Evolutionary conservation across 139 green algal species (phyloP).

Genomic region (Deuterostichococcus epilithicus): DNA sequence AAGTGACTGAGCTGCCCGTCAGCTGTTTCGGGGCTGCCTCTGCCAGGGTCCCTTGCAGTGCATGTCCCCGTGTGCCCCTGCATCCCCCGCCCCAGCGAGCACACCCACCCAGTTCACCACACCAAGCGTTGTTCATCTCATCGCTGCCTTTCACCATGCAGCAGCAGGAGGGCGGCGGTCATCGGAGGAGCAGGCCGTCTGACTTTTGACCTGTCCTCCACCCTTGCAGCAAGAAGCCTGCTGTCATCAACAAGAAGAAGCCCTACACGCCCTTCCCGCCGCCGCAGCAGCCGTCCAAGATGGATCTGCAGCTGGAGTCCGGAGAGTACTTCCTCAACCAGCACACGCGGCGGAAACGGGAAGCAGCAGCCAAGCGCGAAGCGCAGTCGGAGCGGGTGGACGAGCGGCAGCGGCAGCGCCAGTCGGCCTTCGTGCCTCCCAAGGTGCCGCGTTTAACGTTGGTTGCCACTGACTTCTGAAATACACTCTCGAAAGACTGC

Average conservation of each 20-base stretch:
- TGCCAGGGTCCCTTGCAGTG: too few species aligned
- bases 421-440: conserved; percentile 83
- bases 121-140: too few species aligned
- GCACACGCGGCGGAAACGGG: conserved; percentile 44
- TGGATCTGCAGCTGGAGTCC: conserved; percentile 83
- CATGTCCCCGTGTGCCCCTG: too few species aligned
- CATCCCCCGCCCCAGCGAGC: too few species aligned
- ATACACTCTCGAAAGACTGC: too few species aligned
- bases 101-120: too few species aligned
- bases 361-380: conserved; percentile 40
- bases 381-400: conserved; percentile 33
- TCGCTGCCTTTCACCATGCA: too few species aligned
- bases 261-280: conserved; percentile 96
- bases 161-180: conserved; percentile 10
- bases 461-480: too few species aligned
- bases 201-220: background rate
- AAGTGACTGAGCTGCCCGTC: too few species aligned
- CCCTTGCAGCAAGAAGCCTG: conserved; percentile 1
- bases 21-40: too few species aligned
- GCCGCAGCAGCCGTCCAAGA: conserved; percentile 84
- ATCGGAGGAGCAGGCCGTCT: background rate
- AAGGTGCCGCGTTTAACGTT: too few species aligned
- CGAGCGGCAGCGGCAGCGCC: conserved; percentile 58
- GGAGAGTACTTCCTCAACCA: conserved; percentile 95
- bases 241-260: conserved; percentile 62